These are phyloP conservation scores for Suhomyces coccinellae DNA, from an alignment of 1,139 yeast genomes.

Conservation along the genomic window DNA sequence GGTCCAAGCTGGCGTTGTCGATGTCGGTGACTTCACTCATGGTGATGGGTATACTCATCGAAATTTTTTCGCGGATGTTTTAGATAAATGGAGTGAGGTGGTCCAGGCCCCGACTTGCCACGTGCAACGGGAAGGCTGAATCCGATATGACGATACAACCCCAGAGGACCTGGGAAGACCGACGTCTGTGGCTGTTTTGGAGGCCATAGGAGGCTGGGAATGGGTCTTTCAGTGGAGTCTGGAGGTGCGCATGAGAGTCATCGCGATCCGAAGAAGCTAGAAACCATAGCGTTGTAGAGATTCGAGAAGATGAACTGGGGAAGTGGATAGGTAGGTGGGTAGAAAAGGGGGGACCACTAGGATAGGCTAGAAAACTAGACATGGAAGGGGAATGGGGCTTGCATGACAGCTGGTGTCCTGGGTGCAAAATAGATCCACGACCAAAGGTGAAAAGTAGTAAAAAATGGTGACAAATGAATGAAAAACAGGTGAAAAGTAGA, in stretches of 20 bases:
- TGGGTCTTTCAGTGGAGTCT: no score
- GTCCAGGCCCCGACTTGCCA: background rate
- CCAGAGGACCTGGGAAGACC: no score
- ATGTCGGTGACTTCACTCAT: slow-evolving; percentile 40
- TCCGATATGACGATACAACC: background rate
- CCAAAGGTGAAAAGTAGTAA: background rate
- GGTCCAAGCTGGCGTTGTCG: slow-evolving; percentile 59
- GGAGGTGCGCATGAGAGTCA: no score
- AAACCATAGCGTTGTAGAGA: no score
- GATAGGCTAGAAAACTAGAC: no score
- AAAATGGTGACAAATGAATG: background rate
- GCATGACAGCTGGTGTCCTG: background rate
- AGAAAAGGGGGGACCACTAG: no score
- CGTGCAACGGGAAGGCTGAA: background rate
- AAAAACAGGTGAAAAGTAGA: background rate
- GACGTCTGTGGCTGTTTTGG: no score
- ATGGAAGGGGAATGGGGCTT: no score
- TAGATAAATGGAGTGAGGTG: background rate
- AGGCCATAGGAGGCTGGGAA: background rate
- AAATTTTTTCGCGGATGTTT: slow-evolving; percentile 3
- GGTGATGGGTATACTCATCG: slow-evolving; percentile 5
- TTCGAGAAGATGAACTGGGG: no score
- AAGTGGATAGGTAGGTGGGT: no score
- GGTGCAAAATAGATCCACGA: background rate
- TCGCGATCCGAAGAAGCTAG: no score